A percentile compares a stretch with the other conserved stretches of the same genome.
These are phyloP conservation scores for Lobosporangium transversale DNA, from an alignment of 192 early-diverging fungal genomes.

Conservation along the genomic window DNA sequence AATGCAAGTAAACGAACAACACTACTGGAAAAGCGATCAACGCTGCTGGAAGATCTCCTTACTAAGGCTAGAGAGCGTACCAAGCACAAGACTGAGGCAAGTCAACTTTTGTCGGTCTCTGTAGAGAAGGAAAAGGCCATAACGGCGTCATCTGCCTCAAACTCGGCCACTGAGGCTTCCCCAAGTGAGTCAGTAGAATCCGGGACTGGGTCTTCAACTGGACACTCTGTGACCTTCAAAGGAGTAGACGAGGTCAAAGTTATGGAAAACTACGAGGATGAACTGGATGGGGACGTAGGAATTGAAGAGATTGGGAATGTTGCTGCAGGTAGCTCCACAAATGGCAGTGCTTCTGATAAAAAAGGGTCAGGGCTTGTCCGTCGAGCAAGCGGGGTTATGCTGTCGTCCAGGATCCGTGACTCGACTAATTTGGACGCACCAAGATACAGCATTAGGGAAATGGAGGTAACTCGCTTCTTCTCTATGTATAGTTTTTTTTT, in stretches of 20 bases:
- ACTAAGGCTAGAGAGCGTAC: constrained; percentile 28
- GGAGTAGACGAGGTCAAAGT: constrained; percentile 16
- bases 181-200: constrained; percentile 2
- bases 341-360: constrained; percentile 4
- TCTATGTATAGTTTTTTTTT: too few relatives aligned
- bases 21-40: constrained; percentile 31
- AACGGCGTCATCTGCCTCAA: neutral
- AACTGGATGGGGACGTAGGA: neutral
- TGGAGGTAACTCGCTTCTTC: too few relatives aligned
- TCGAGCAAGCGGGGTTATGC: constrained; percentile 36
- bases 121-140: constrained; percentile 14
- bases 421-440: constrained; percentile 52
- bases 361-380: constrained; percentile 18
- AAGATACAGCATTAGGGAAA: constrained; percentile 47
- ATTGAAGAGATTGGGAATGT: neutral
- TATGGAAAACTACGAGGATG: constrained; percentile 4
- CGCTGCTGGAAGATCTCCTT: constrained; percentile 25
- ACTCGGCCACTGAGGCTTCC: neutral
- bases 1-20: constrained; percentile 8
- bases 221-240: constrained; percentile 27
- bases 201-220: neutral
- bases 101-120: neutral
- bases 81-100: constrained; percentile 14
- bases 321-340: neutral
- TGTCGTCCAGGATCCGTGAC: constrained; percentile 48